Evolutionary conservation across 495 filamentous ascomycete species (phyloP), one percentile per base, ranked within the genome.

Genomic region (Thermothielavioides terrestris): DNA sequence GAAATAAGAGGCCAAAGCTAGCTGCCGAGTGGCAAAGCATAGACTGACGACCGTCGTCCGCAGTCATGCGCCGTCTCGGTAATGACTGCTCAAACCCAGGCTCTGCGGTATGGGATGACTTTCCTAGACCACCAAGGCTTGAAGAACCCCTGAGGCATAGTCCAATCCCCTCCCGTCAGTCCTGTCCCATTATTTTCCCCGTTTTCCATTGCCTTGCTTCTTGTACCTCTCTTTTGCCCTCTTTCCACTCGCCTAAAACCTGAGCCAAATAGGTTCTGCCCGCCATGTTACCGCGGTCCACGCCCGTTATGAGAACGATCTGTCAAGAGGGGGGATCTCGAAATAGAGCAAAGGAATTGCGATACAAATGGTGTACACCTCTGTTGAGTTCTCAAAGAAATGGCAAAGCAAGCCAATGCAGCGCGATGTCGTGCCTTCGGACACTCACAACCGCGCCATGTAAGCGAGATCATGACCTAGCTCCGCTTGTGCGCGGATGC

Each of bases 61-160:
- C n/a, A n/a, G n/a, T n/a, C n/a, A n/a, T n/a, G n/a, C n/a, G n/a
- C n/a, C n/a, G n/a, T n/a, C n/a, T n/a, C n/a, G n/a, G n/a, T n/a
- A n/a, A n/a, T n/a, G 46, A 32, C 21, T 44, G 48, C 50, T 56
- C 60, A 49, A 58, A 57, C 55, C 50, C 30, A 57, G 50, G 50
- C 52, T 36, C 43, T 52, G 57, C 42, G 49, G 54, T 51, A 56
- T 57, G 57, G 55, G 53, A 53, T 42, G 52, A 59, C 52, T 65
- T 67, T 67, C 64, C 64, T 63, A 60, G 58, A 60, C 58, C 53
- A 49, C 55, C 56, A 52, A 54, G 58, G 56, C 46, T 46, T 57
- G 46, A 54, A 61, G 54, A 46, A 52, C 52, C 38, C 52, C 52
- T 50, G 21, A 23, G 59, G 52, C 62, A 58, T 61, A 62, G 64